Percentiles rank a stretch among this genome's conserved stretches.
Evolutionary conservation across 2,329 filamentous ascomycete genomes (phyloP).

Genomic region (Lasiodiplodia sp.): DNA sequence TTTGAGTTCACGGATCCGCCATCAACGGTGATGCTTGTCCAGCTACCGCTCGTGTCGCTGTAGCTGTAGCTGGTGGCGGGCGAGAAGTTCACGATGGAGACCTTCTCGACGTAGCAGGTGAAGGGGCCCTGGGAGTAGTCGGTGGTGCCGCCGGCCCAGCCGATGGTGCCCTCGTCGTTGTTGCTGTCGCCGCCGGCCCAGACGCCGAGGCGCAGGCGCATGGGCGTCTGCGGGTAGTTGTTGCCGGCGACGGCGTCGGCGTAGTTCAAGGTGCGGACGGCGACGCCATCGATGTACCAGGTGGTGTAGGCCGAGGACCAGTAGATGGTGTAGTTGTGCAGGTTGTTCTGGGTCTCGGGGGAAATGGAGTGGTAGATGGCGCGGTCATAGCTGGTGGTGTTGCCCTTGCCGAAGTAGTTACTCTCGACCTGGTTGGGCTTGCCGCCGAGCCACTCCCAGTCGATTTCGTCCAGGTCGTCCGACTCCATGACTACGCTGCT

Average conservation of each 20-base stretch:
- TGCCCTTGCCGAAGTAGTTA: constrained; percentile 77
- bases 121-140: constrained; percentile 51
- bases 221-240: constrained; percentile 75
- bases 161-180: constrained; percentile 60
- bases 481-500: constrained; percentile 79
- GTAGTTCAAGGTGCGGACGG: constrained; percentile 65
- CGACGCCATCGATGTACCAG: constrained; percentile 70
- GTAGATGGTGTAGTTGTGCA: constrained; percentile 69
- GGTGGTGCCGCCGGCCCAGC: constrained; percentile 67
- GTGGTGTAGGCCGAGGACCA: constrained; percentile 70
- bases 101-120: constrained; percentile 54
- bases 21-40: constrained; percentile 50
- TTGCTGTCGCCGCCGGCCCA: constrained; percentile 51
- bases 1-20: constrained; percentile 31
- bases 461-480: constrained; percentile 81
- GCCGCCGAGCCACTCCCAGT: constrained; percentile 76
- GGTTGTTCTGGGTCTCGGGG: constrained; percentile 55
- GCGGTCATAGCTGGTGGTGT: constrained; percentile 70
- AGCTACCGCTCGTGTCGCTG: constrained; percentile 50
- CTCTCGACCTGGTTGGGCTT: constrained; percentile 67
- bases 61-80: constrained; percentile 54
- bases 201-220: constrained; percentile 55
- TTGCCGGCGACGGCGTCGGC: constrained; percentile 59
- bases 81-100: constrained; percentile 54
- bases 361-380: constrained; percentile 63